Evolutionary conservation across 129 eudicot species (phyloP), one percentile per base, ranked within the genome.

Genomic region (Centaurea solstitialis): DNA sequence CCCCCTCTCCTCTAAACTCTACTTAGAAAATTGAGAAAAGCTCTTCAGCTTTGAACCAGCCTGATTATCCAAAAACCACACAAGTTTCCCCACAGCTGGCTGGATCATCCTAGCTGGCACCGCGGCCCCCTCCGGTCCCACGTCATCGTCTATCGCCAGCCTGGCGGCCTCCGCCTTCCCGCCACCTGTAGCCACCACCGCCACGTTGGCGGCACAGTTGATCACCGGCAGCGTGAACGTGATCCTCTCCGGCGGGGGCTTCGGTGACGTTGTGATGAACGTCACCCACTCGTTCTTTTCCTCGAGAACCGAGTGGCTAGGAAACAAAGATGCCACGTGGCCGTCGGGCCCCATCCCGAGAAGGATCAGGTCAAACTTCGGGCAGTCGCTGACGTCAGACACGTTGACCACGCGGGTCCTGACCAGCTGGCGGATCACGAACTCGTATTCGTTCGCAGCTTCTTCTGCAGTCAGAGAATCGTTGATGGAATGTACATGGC

Each of bases 331-430:
- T 23, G 98, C 98, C 70, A 93, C 88, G 37, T 93, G 98, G 8
- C 97, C 94, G 40, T 94, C 98, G 1, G 93, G 84, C 7, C 98
- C 98, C 97, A 91, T 82, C 18, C 93, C 98, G 20, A 91, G 88
- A 64, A 91, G 87, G 83, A 91, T 75, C 7, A 94, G 86, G 74
- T 94, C 98, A 76, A 90, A 91, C 81, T 94, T 94, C n/a, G 97
- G 97, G 86, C 92, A 94, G 85, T 94, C 97, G 74, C 87, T 82
- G 82, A 84, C 81, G 38, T 91, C 98, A 41, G 97, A 91, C 24
- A 88, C 98, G 11, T 83, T 77, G 80, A 94, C 82, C 74, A 91
- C 86, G 23, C 98, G 97, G 30, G 97, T 88, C 78, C 87, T 94
- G 43, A 94, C 98, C 9, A 88, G 88, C 78, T 90, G 98, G 18